phyloP scores from a whole-genome alignment of 192 early-diverging fungal species.

The Gigaspora rosea region DNA sequence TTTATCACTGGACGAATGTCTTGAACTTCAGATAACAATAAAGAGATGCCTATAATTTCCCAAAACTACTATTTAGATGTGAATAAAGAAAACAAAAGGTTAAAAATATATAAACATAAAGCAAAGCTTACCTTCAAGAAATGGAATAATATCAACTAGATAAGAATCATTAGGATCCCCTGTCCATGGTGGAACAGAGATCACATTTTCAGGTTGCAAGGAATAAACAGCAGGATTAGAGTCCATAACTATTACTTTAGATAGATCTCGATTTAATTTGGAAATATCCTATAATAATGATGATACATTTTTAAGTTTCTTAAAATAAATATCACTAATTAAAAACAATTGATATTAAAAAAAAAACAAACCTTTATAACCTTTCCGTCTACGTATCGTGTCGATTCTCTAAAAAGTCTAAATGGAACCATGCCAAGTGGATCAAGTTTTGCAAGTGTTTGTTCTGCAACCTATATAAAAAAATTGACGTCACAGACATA shows the following conservation, averaged over 20 bases:
- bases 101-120: constrained; percentile 7
- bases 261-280: constrained; percentile 91
- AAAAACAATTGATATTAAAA: neutral
- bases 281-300: constrained; percentile 64
- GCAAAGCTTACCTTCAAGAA: constrained; percentile 79
- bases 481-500: constrained; percentile 16
- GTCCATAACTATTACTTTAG: constrained; percentile 93
- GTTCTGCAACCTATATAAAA: constrained; percentile 68
- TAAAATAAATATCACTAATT: constrained; percentile 31
- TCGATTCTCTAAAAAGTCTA: constrained; percentile 90
- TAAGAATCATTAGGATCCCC: constrained; percentile 81
- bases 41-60: constrained; percentile 49
- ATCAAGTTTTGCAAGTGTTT: constrained; percentile 87
- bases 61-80: neutral
- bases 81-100: neutral
- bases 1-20: constrained; percentile 75
- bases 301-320: neutral
- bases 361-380: constrained; percentile 66
- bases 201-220: constrained; percentile 90
- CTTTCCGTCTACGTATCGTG: constrained; percentile 81
- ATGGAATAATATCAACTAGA: constrained; percentile 81
- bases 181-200: constrained; percentile 83
- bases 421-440: constrained; percentile 85
- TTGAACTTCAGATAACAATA: constrained; percentile 64
- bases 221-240: constrained; percentile 80